Conservation (phyloP, 345 rosid genomes). For the Diplotaxis tenuifolia region DNA sequence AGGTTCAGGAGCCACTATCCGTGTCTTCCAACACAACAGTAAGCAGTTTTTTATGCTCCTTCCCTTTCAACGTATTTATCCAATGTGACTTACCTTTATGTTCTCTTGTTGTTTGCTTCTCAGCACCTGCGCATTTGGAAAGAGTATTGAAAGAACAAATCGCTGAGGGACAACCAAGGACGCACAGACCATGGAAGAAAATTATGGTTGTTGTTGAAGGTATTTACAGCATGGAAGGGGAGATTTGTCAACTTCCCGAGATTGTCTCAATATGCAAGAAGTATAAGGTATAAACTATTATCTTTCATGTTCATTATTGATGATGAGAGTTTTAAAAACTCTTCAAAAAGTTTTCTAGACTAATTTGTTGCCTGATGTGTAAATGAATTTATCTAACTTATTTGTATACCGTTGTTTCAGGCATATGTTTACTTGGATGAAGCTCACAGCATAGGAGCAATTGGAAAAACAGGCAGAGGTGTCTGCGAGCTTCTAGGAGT, state of each 20-base stretch:
- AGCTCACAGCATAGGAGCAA: background rate
- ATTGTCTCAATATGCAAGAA: constrained; percentile 82
- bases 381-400: background rate
- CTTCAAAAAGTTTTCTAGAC: background rate
- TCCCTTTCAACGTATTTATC: background rate
- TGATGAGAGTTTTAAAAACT: background rate
- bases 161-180: constrained; percentile 88
- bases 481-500: constrained; percentile 94
- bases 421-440: background rate
- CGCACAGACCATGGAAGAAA: constrained; percentile 94
- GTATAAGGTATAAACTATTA: constrained; percentile 58
- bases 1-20: constrained; percentile 89
- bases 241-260: constrained; percentile 87
- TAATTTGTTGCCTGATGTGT: background rate
- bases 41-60: constrained; percentile 36
- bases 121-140: constrained; percentile 95
- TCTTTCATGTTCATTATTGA: background rate
- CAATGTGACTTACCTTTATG: constrained; percentile 3
- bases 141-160: constrained; percentile 88
- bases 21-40: constrained; percentile 96
- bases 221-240: constrained; percentile 96
- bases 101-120: constrained; percentile 23
- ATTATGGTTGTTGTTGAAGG: constrained; percentile 85
- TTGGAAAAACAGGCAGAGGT: constrained; percentile 68
- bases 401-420: background rate